phyloP scores from a whole-genome alignment of 1,284 basidiomycete species.

The Austropuccinia psidii region DNA sequence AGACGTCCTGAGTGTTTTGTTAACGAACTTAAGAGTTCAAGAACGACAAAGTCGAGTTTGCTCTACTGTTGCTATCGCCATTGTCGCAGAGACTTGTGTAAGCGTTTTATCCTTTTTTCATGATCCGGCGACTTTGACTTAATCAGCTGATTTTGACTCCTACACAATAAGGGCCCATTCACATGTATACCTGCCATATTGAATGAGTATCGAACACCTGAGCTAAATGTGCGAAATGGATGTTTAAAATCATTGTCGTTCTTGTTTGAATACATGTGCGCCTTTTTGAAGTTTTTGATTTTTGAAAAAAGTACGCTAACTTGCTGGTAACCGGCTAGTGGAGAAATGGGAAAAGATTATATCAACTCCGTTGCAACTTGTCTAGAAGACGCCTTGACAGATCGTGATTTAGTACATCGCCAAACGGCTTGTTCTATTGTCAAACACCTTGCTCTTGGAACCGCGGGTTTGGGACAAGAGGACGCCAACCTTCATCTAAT shows the following conservation, averaged over 20 bases:
- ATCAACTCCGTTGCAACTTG: conserved; percentile 94
- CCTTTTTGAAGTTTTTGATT: background rate
- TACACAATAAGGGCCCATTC: conserved; percentile 61
- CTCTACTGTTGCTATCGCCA: conserved; percentile 87
- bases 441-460: conserved; percentile 93
- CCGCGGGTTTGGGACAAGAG: conserved; percentile 93
- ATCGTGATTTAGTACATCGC: conserved; percentile 94
- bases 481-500: conserved; percentile 95
- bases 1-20: conserved; percentile 88
- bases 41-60: conserved; percentile 98
- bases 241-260: conserved; percentile 97
- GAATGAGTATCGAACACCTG: conserved; percentile 91
- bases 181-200: conserved; percentile 98
- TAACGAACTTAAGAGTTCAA: conserved; percentile 95
- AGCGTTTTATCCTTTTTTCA: background rate
- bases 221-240: conserved; percentile 97
- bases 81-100: conserved; percentile 41
- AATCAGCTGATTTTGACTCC: background rate
- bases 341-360: conserved; percentile 98
- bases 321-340: conserved; percentile 47
- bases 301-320: background rate
- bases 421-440: conserved; percentile 99
- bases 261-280: conserved; percentile 88
- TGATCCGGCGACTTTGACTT: conserved; percentile 89
- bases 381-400: conserved; percentile 94